Evolutionary conservation across 2,329 filamentous ascomycete species (phyloP), one percentile per base, ranked within the genome.

Genomic region (Capronia epimyces): DNA sequence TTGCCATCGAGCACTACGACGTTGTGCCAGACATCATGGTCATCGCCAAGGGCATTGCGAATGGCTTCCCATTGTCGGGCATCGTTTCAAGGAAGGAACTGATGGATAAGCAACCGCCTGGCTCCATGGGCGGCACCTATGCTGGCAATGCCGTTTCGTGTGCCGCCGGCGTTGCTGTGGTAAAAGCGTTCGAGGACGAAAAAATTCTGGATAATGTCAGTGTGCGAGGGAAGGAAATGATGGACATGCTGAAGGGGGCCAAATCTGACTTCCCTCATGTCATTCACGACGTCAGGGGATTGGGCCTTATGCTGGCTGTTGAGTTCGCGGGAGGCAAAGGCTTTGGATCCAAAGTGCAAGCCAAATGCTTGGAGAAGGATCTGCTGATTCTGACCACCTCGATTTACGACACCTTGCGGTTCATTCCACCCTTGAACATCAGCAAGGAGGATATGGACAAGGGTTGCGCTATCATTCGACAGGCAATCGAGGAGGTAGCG

Each of bases 1-100:
- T 71, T 50, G 70, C 69, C 4, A 60, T 71, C 10, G 68, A 74
- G 53, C 68, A 73, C 50, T 71, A 64, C 50, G 65, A 63, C 20
- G 69, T 74, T 15, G 62, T 68, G 15, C 71, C 71, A 2, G 71
- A 74, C 42, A 69, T 74, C 22, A 55, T 73, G 36, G 61, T 72
- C 51, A 71, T 74, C 60, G 68, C 58, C 36, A 63, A 64, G 48
- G 63, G 63, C 9, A 64, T 63, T 34, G 62, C 62, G 2, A 63
- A 64, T 49, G 62, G 62, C 1, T 58, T 64, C 51, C 62, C 62
- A 20, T 49, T 64, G n/a, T 62, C 58, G 18, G 62, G 55, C 1
- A 65, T 63, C 31, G 61, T 58, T 0, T 57, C 61, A 2, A 56
- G 69, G 41, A 68, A 68, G 55, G 66, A 67, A 49, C 50, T 69